Conservation (phyloP, 257 asterid species). For the Marsdenia floribunda region DNA sequence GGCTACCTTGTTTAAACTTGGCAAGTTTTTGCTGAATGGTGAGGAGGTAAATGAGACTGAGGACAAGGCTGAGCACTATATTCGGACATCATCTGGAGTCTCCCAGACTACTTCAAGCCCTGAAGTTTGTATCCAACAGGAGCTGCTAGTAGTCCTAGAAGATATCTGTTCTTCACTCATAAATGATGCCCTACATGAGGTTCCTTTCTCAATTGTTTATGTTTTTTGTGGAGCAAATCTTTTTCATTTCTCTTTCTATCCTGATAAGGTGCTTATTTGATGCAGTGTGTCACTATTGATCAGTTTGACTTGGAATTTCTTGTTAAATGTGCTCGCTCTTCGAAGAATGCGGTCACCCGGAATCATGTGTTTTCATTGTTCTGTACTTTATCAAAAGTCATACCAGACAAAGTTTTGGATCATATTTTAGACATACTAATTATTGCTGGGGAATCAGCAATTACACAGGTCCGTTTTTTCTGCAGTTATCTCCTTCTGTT, state of each 20-base stretch:
- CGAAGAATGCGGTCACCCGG: constrained; percentile 57
- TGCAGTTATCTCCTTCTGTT: constrained; percentile 7
- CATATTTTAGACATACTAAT: constrained; percentile 62
- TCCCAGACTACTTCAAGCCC: constrained; percentile 32
- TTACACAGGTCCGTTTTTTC: constrained; percentile 56
- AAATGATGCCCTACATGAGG: constrained; percentile 42
- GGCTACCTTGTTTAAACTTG: constrained; percentile 67
- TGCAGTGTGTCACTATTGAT: constrained; percentile 41
- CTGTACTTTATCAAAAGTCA: constrained; percentile 58
- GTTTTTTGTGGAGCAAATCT: constrained; percentile 1
- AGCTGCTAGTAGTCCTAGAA: constrained; percentile 62
- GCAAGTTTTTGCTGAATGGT: constrained; percentile 32
- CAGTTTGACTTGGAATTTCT: constrained; percentile 57
- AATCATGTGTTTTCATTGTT: constrained; percentile 75
- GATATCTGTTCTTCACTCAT: constrained; percentile 54
- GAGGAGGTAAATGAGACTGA: constrained; percentile 37
- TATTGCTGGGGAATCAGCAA: constrained; percentile 65
- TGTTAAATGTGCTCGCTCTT: constrained; percentile 63
- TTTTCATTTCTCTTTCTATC: constrained; percentile 13
- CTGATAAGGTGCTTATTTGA: constrained; percentile 24
- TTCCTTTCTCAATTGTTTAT: constrained; percentile 15
- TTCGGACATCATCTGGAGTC: constrained; percentile 33
- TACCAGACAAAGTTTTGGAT: constrained; percentile 72
- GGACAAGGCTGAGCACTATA: constrained; percentile 28
- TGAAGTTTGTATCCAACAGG: constrained; percentile 58